Evolutionary conservation across 1,284 basidiomycete genomes (phyloP).

Genomic region (Thelephora terrestris): DNA sequence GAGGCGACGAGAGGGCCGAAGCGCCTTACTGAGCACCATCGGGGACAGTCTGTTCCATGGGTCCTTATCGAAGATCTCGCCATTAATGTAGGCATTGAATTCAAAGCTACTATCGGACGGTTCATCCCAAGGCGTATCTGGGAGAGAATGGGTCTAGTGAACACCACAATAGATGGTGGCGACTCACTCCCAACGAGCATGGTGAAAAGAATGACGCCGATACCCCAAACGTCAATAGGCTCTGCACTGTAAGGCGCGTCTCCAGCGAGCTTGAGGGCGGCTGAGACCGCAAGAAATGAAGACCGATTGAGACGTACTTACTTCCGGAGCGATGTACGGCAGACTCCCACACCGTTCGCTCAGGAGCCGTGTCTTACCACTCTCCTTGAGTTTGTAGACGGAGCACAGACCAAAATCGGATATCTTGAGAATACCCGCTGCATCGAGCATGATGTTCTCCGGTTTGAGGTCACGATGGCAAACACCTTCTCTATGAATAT

Average conservation of each 20-base stretch:
- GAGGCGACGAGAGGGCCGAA: not conserved
- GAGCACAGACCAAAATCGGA: slow-evolving; percentile 94
- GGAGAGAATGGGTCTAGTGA: not conserved
- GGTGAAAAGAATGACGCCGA: slow-evolving; percentile 94
- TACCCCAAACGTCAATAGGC: slow-evolving; percentile 92
- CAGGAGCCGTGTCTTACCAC: slow-evolving; percentile 58
- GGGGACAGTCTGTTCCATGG: slow-evolving; percentile 75
- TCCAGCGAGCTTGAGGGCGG: slow-evolving; percentile 32
- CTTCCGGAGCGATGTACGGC: slow-evolving; percentile 94
- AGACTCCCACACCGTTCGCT: slow-evolving; percentile 86
- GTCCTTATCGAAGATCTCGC: slow-evolving; percentile 64
- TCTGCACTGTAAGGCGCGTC: slow-evolving; percentile 75
- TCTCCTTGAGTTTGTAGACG: slow-evolving; percentile 86
- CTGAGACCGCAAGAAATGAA: not conserved
- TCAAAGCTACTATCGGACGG: slow-evolving; percentile 76
- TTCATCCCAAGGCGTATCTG: slow-evolving; percentile 98
- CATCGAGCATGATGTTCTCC: slow-evolving; percentile 84
- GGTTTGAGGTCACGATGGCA: slow-evolving; percentile 97
- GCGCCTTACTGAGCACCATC: slow-evolving; percentile 48
- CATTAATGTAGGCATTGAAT: slow-evolving; percentile 66
- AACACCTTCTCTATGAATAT: slow-evolving; percentile 85
- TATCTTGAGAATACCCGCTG: slow-evolving; percentile 77
- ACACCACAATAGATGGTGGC: not conserved
- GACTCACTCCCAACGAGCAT: slow-evolving; percentile 83
- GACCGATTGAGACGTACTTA: slow-evolving; percentile 21